phyloP scores from a whole-genome alignment of 2,329 filamentous ascomycete genomes.

The Exophiala bonariae region DNA sequence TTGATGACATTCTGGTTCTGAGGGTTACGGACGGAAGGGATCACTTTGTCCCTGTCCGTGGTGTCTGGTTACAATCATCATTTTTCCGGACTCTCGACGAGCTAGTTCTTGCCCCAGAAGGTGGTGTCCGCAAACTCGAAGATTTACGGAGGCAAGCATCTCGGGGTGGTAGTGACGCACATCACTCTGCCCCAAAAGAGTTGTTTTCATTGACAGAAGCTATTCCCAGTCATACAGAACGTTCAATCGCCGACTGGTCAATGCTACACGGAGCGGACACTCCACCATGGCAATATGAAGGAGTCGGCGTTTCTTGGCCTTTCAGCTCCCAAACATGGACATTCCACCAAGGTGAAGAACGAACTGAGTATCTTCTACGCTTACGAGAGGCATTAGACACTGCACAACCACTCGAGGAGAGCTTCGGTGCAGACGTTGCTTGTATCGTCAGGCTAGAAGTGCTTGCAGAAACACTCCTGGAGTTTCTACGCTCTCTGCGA shows the following conservation, averaged over 20 bases:
- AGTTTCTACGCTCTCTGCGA: slow-evolving; percentile 72
- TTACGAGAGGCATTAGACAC: slow-evolving; percentile 70
- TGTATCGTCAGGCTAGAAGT: slow-evolving; percentile 72
- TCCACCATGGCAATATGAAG: slow-evolving; percentile 56
- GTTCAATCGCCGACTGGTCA: slow-evolving; percentile 62
- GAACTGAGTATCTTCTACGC: slow-evolving; percentile 43
- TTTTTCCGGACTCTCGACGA: slow-evolving; percentile 87
- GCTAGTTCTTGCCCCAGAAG: slow-evolving; percentile 79
- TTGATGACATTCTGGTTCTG: slow-evolving; percentile 88
- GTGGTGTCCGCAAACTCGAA: slow-evolving; percentile 67
- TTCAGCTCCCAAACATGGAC: slow-evolving; percentile 56
- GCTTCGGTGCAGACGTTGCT: slow-evolving; percentile 63
- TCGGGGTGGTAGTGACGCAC: slow-evolving; percentile 20
- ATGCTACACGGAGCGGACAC: slow-evolving; percentile 51
- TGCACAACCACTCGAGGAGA: slow-evolving; percentile 61
- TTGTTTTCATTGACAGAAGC: slow-evolving; percentile 86
- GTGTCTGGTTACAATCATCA: slow-evolving; percentile 75
- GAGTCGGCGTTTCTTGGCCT: slow-evolving; percentile 54
- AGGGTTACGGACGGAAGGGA: slow-evolving; percentile 82
- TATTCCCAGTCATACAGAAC: slow-evolving; percentile 61
- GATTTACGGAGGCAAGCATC: slow-evolving; percentile 44
- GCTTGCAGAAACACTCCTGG: slow-evolving; percentile 67
- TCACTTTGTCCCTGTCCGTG: slow-evolving; percentile 83
- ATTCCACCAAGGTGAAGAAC: slow-evolving; percentile 39
- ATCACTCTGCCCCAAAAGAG: slow-evolving; percentile 82